These are phyloP conservation scores for Inga leiocalycina DNA, from an alignment of 306 rosid genomes.

Conservation along the genomic window DNA sequence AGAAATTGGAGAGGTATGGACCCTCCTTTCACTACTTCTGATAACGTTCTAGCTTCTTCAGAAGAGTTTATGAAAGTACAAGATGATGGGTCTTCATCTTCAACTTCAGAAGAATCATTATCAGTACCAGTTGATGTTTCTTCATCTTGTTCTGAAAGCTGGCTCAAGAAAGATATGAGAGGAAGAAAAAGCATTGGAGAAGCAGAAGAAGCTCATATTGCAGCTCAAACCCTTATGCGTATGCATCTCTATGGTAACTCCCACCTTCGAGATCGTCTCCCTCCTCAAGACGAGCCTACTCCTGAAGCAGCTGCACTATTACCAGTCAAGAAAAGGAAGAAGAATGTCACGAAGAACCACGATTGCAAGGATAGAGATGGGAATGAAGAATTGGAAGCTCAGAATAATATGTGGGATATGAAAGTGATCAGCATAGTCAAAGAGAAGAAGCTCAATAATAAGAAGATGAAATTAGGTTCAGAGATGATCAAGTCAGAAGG, in stretches of 20 bases:
- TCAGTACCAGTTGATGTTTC: background rate
- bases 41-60: background rate
- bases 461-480: background rate
- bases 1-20: conserved; percentile 42
- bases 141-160: background rate
- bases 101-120: background rate
- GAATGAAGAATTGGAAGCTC: background rate
- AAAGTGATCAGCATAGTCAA: background rate
- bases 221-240: background rate
- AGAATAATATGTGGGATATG: background rate
- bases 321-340: background rate
- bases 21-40: conserved; percentile 22
- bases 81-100: background rate
- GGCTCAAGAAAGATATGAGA: conserved; percentile 31
- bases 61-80: no score
- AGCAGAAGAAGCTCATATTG: conserved; percentile 2
- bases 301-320: background rate
- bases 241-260: background rate
- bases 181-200: background rate
- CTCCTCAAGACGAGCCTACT: background rate
- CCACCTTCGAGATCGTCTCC: background rate
- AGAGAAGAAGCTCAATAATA: background rate
- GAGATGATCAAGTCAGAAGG: background rate
- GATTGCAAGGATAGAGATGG: background rate
- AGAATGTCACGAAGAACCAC: background rate